Percentiles rank a stretch among this genome's conserved stretches.
Conservation (phyloP, 768 basidiomycete species). For the Termitomyces eurrhizus region DNA sequence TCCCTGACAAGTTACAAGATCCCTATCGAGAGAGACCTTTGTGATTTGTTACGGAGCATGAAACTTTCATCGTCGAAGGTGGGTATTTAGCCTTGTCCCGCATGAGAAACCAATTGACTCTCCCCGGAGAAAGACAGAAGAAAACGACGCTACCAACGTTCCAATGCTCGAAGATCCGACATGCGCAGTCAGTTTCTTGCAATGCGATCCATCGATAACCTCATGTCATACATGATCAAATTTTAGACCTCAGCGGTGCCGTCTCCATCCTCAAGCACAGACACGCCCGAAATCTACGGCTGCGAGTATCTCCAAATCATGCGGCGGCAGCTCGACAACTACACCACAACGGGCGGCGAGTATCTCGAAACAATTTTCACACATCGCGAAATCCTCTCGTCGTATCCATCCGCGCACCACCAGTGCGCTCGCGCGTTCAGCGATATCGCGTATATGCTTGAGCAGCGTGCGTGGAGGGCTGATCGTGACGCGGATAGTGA, state of each 20-base stretch:
- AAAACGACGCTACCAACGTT: conserved; percentile 37
- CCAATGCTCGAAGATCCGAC: conserved; percentile 42
- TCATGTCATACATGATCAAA: neutral
- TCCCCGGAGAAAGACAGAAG: conserved; percentile 42
- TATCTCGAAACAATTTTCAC: conserved; percentile 78
- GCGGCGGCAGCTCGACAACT: conserved; percentile 50
- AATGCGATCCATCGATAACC: neutral
- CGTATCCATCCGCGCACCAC: conserved; percentile 58
- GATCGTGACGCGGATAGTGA: conserved; percentile 69
- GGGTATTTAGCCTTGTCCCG: conserved; percentile 21
- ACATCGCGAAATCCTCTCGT: conserved; percentile 65
- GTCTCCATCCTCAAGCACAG: conserved; percentile 39
- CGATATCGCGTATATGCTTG: conserved; percentile 62
- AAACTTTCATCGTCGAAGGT: conserved; percentile 29
- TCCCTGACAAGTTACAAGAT: neutral
- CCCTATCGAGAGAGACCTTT: conserved; percentile 44
- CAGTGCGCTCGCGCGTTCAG: conserved; percentile 62
- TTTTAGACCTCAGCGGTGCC: conserved; percentile 28
- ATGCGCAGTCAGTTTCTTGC: conserved; percentile 32
- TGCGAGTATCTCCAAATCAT: conserved; percentile 63
- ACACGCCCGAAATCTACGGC: conserved; percentile 40
- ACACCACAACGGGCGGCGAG: conserved; percentile 61
- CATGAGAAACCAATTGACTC: conserved; percentile 13
- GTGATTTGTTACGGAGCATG: conserved; percentile 49
- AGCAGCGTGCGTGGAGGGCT: conserved; percentile 62